A percentile compares a stretch with the other conserved stretches of the same genome.
Evolutionary conservation across 1,284 basidiomycete genomes (phyloP).

Genomic region (Leccinum proliferum): DNA sequence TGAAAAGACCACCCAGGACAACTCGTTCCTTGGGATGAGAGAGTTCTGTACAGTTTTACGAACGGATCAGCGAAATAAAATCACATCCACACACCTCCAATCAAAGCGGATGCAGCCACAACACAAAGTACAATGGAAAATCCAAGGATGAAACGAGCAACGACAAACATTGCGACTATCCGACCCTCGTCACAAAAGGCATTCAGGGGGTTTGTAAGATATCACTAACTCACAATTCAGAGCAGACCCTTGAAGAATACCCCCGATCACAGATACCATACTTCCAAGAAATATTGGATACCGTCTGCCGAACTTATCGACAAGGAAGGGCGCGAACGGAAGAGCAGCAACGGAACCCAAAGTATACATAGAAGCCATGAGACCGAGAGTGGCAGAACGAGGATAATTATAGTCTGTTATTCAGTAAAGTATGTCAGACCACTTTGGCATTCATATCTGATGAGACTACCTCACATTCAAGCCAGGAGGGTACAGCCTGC

Average conservation of each 20-base stretch:
- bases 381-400: background rate
- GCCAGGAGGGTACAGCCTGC: constrained; percentile 7
- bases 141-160: background rate
- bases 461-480: background rate
- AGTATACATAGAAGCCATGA: background rate
- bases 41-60: background rate
- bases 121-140: background rate
- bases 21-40: background rate
- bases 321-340: background rate
- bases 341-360: background rate
- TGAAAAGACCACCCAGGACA: background rate
- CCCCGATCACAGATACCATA: background rate
- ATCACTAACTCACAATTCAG: background rate
- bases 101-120: background rate
- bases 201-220: too few relatives aligned
- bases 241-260: background rate
- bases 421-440: background rate
- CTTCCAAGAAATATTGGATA: background rate
- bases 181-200: background rate
- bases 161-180: background rate
- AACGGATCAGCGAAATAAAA: background rate
- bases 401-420: background rate
- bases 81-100: background rate
- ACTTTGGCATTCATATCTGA: background rate
- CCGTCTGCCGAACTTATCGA: background rate